Evolutionary conservation across 352 stramenopile genomes (phyloP).

Genomic region (Pythium myriotylum): DNA sequence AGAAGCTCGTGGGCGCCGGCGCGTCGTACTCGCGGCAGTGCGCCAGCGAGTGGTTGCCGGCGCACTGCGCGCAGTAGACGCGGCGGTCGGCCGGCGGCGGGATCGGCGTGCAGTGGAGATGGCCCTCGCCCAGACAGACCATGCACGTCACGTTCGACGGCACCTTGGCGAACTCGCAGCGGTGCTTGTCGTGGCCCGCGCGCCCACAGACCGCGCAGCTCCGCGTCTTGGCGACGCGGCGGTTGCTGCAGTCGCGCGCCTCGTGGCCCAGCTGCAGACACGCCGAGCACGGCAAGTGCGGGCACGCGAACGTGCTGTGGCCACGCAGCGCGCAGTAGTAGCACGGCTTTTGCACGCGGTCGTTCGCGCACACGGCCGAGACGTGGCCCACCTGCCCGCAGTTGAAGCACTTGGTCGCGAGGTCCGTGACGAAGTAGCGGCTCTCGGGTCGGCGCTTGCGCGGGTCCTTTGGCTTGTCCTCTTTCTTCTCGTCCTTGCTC

Average conservation of each 20-base stretch:
- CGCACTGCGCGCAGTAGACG: constrained; percentile 74
- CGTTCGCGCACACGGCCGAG: constrained; percentile 75
- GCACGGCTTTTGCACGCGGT: constrained; percentile 67
- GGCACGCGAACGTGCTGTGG: constrained; percentile 69
- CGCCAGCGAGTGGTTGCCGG: constrained; percentile 52
- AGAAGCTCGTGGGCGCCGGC: constrained; percentile 40
- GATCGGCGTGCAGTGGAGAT: constrained; percentile 73
- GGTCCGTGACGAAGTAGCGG: constrained; percentile 81
- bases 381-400: constrained; percentile 82
- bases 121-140: constrained; percentile 63
- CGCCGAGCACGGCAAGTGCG: constrained; percentile 64
- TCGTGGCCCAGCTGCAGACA: constrained; percentile 77
- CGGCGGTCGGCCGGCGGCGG: constrained; percentile 64
- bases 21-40: constrained; percentile 49
- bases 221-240: constrained; percentile 32
- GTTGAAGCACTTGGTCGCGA: constrained; percentile 86
- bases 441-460: constrained; percentile 64
- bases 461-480: constrained; percentile 17
- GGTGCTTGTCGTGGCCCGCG: constrained; percentile 44
- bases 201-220: constrained; percentile 62
- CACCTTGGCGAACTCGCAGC: constrained; percentile 42
- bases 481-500: neutral
- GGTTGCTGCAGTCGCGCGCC: constrained; percentile 48
- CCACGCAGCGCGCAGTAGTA: constrained; percentile 81
- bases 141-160: constrained; percentile 60